Conservation (phyloP, 2,329 filamentous ascomycete genomes). For the Esteya vermicola region DNA sequence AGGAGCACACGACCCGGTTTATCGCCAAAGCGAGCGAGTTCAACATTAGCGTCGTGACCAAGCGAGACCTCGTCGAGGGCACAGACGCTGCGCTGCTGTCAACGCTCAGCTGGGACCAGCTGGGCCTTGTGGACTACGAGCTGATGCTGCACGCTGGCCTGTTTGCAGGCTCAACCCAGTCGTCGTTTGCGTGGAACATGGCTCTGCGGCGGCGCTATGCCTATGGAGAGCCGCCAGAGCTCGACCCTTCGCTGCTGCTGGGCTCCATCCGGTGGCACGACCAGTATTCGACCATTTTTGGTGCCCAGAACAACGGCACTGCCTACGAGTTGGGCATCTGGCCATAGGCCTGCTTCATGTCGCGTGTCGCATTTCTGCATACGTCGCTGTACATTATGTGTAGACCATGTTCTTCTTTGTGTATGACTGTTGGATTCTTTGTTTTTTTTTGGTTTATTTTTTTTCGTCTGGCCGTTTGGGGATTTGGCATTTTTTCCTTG, state of each 20-base stretch:
- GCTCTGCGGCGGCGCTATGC: constrained; percentile 23
- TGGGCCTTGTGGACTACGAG: constrained; percentile 35
- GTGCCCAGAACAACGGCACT: constrained; percentile 9
- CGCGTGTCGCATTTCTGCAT: not conserved
- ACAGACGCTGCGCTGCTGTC: constrained; percentile 20
- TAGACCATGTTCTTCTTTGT: not conserved
- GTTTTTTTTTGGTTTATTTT: not conserved
- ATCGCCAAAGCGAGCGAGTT: constrained; percentile 19
- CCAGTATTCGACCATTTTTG: constrained; percentile 18
- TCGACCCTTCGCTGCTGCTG: constrained; percentile 4
- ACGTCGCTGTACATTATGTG: too few relatives aligned
- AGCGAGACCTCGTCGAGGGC: constrained; percentile 25
- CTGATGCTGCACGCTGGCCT: constrained; percentile 27
- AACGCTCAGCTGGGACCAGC: constrained; percentile 31
- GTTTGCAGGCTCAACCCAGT: constrained; percentile 28
- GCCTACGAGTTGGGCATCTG: constrained; percentile 13
- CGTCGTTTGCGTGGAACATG: constrained; percentile 31
- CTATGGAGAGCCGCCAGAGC: constrained; percentile 10
- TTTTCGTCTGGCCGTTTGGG: not conserved
- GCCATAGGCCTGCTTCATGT: constrained; percentile 15
- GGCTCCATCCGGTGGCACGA: constrained; percentile 18
- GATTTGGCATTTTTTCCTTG: not conserved
- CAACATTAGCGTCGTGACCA: constrained; percentile 25
- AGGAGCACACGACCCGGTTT: constrained; percentile 21
- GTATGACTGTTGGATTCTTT: not conserved